phyloP scores from a whole-genome alignment of 2,329 filamentous ascomycete species.

The Colletotrichum sp. region DNA sequence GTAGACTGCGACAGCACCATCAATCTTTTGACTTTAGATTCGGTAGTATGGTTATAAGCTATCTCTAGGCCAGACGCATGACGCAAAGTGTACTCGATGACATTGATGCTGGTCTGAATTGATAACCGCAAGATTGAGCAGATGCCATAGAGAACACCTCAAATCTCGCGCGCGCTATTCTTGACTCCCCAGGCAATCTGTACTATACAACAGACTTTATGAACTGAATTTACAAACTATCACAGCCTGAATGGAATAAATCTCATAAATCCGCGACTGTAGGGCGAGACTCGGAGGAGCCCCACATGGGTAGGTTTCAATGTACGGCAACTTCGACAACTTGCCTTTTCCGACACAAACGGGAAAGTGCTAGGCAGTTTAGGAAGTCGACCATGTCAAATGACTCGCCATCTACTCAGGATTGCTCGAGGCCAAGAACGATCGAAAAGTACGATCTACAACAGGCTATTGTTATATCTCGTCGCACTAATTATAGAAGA shows the following conservation, averaged over 20 bases:
- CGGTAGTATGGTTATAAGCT: accelerated
- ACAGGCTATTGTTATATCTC: neutral
- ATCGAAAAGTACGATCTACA: neutral
- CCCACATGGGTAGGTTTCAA: neutral
- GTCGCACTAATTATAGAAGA: neutral
- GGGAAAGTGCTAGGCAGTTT: neutral
- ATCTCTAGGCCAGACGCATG: neutral
- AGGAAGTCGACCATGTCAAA: too few relatives aligned
- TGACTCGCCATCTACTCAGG: neutral
- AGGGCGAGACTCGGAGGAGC: neutral
- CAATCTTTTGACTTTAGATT: neutral
- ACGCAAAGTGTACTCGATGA: neutral
- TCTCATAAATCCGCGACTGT: neutral
- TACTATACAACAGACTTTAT: neutral
- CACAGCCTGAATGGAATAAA: neutral
- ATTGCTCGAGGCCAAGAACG: neutral
- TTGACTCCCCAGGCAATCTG: neutral
- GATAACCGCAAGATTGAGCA: neutral
- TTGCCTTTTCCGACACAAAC: neutral
- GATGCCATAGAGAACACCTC: neutral
- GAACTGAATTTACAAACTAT: neutral
- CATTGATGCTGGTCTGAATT: neutral
- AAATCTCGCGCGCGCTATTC: neutral
- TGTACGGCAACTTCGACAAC: neutral
- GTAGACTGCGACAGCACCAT: neutral